Evolutionary conservation across 2,329 filamentous ascomycete genomes (phyloP).

Genomic region (Gliomastix tumulicola): DNA sequence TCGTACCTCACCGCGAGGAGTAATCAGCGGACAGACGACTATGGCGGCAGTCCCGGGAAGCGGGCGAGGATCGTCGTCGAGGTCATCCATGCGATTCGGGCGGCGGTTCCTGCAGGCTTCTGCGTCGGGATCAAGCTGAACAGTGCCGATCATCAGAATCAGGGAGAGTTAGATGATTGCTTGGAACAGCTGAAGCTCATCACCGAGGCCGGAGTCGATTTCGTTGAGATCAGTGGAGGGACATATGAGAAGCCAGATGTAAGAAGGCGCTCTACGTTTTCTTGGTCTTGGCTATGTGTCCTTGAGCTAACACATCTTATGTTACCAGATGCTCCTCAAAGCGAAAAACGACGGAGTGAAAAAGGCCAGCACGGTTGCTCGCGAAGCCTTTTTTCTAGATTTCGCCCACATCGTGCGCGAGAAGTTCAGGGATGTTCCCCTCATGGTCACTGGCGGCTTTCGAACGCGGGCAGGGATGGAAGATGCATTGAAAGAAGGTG

Average conservation of each 20-base stretch:
- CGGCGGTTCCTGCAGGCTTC: slow-evolving; percentile 28
- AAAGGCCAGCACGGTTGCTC: slow-evolving; percentile 36
- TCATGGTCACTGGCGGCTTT: slow-evolving; percentile 60
- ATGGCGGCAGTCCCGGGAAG: slow-evolving; percentile 43
- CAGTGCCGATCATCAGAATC: slow-evolving; percentile 46
- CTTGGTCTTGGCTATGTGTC: no score
- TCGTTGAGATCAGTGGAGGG: slow-evolving; percentile 62
- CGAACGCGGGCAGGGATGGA: slow-evolving; percentile 37
- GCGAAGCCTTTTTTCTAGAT: slow-evolving; percentile 64
- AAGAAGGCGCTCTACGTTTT: slow-evolving; percentile 8
- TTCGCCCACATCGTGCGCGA: slow-evolving; percentile 48
- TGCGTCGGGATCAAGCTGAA: slow-evolving; percentile 50
- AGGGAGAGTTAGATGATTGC: slow-evolving; percentile 38
- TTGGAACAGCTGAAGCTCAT: slow-evolving; percentile 51
- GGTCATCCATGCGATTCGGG: slow-evolving; percentile 34
- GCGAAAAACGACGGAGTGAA: slow-evolving; percentile 1
- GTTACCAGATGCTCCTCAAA: no score
- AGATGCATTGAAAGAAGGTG: slow-evolving; percentile 23
- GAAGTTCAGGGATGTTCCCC: slow-evolving; percentile 31
- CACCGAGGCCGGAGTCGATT: slow-evolving; percentile 47
- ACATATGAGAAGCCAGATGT: slow-evolving; percentile 46
- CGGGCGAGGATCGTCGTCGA: slow-evolving; percentile 44
- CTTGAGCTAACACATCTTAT: no score
- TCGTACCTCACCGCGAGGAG: slow-evolving; percentile 45
- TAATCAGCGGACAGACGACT: slow-evolving; percentile 46